These are phyloP conservation scores for Warburgia ugandensis DNA, from an alignment of 164 flowering plant genomes.

Conservation along the genomic window DNA sequence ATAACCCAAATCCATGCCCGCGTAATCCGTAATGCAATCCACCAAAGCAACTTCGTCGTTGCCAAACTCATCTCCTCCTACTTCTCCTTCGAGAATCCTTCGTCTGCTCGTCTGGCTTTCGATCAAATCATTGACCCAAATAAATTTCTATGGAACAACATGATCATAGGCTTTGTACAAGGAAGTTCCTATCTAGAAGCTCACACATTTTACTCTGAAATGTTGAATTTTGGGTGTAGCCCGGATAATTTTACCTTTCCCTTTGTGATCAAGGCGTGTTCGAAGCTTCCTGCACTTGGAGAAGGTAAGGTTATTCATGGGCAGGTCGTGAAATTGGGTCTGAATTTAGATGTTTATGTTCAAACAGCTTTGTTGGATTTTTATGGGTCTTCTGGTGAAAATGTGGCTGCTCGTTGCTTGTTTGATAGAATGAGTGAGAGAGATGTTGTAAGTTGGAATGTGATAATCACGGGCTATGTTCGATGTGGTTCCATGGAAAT, in stretches of 20 bases:
- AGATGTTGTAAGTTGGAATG: conserved; percentile 16
- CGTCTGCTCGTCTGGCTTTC: conserved; percentile 11
- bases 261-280: conserved; percentile 14
- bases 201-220: conserved; percentile 1
- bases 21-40: conserved; percentile 10
- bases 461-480: conserved; percentile 6
- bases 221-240: conserved; percentile 4
- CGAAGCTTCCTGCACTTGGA: conserved; percentile 6
- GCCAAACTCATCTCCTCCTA: conserved; percentile 10
- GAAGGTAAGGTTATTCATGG: conserved; percentile 11
- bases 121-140: conserved; percentile 10
- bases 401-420: conserved; percentile 3
- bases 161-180: conserved; percentile 13
- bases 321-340: conserved; percentile 8
- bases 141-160: conserved; percentile 8
- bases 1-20: conserved; percentile 16
- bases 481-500: conserved; percentile 5
- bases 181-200: conserved; percentile 4
- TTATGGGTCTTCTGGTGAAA: conserved; percentile 5
- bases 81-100: conserved; percentile 5
- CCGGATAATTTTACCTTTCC: conserved; percentile 17
- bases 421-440: conserved; percentile 15
- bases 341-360: conserved; percentile 11
- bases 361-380: conserved; percentile 17
- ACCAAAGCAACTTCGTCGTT: conserved; percentile 16